phyloP scores from a whole-genome alignment of 768 basidiomycete genomes.

The Lenzites betulinus region DNA sequence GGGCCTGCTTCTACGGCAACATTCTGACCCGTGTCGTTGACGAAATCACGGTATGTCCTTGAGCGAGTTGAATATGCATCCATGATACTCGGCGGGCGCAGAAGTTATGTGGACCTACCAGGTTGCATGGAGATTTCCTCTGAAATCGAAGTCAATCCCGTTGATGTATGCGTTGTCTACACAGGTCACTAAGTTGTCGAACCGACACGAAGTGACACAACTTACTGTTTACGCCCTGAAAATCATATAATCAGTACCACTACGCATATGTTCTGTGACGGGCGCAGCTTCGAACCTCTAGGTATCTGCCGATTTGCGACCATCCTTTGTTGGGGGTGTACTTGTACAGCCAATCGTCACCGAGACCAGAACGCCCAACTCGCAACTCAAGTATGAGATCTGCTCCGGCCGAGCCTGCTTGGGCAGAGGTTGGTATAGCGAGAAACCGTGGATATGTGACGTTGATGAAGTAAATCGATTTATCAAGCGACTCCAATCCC shows the following conservation, averaged over 20 bases:
- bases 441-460: conserved; percentile 41
- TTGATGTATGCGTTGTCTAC: conserved; percentile 43
- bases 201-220: not conserved
- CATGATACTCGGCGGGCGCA: not conserved
- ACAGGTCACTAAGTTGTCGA: not conserved
- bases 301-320: conserved; percentile 35
- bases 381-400: conserved; percentile 39
- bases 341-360: conserved; percentile 41
- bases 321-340: conserved; percentile 35
- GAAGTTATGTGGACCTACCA: conserved; percentile 25
- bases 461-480: conserved; percentile 36
- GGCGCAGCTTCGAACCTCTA: conserved; percentile 30
- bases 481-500: conserved; percentile 35
- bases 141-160: conserved; percentile 38
- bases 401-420: conserved; percentile 8
- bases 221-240: conserved; percentile 39
- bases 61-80: not conserved
- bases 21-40: conserved; percentile 40
- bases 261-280: not conserved
- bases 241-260: not conserved
- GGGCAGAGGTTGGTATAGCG: conserved; percentile 13
- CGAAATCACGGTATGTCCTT: conserved; percentile 43
- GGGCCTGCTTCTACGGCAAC: conserved; percentile 43
- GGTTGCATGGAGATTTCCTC: conserved; percentile 32
- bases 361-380: conserved; percentile 38